Evolutionary conservation across 371 early-diverging fungal species (phyloP).

Genomic region (Chytridium lagenaria): DNA sequence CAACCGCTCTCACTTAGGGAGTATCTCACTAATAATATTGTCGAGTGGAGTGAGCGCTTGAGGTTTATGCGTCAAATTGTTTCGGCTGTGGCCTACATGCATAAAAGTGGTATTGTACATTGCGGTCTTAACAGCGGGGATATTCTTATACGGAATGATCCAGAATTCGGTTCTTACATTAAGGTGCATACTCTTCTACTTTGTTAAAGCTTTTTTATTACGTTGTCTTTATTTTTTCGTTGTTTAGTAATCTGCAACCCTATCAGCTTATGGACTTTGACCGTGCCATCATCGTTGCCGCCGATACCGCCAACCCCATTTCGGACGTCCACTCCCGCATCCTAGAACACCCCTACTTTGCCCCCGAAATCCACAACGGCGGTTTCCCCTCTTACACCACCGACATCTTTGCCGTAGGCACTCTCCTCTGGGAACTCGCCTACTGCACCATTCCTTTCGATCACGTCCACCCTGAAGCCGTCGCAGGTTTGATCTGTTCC

Average conservation of each 20-base stretch:
- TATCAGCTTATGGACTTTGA: conserved; percentile 24
- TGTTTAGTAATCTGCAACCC: background rate
- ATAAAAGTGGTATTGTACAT: conserved; percentile 1
- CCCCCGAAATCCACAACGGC: conserved; percentile 9
- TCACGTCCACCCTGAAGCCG: background rate
- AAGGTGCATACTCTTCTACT: too few relatives aligned
- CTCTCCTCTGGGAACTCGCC: conserved; percentile 18
- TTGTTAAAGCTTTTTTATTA: too few relatives aligned
- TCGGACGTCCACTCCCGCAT: background rate
- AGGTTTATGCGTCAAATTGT: conserved; percentile 12
- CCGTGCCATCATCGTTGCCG: background rate
- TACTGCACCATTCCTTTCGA: conserved; percentile 6
- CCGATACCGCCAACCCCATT: background rate
- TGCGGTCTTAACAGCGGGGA: conserved; percentile 3
- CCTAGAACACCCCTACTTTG: conserved; percentile 3
- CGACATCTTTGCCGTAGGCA: conserved; percentile 20
- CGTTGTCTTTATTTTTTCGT: too few relatives aligned
- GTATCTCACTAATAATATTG: conserved; percentile 3
- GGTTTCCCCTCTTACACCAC: background rate
- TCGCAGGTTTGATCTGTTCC: background rate
- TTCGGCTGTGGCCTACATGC: conserved; percentile 9
- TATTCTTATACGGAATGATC: conserved; percentile 3
- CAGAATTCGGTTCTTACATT: background rate
- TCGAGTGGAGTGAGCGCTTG: conserved; percentile 12
- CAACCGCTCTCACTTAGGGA: background rate